These are phyloP conservation scores for Phialocephala subalpina DNA, from an alignment of 2,329 filamentous ascomycete genomes.

Conservation along the genomic window DNA sequence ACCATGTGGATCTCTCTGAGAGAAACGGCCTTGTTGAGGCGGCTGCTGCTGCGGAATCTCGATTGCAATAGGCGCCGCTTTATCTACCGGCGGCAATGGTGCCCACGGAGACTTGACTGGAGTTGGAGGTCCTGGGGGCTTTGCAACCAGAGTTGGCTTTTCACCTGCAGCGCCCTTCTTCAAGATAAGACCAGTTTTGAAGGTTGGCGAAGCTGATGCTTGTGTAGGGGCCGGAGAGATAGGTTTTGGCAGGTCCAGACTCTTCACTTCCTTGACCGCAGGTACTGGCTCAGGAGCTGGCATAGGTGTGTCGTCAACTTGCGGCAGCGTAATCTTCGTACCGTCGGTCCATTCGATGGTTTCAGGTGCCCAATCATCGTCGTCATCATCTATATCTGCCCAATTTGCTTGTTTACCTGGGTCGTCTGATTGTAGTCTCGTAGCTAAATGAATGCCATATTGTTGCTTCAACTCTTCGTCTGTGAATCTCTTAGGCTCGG, in stretches of 20 bases:
- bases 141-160: conserved; percentile 77
- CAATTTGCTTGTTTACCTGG: conserved; percentile 80
- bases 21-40: conserved; percentile 55
- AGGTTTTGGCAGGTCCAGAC: conserved; percentile 37
- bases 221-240: conserved; percentile 44
- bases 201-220: conserved; percentile 39
- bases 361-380: conserved; percentile 87
- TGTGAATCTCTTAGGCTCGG: conserved; percentile 82
- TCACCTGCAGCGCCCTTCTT: conserved; percentile 72
- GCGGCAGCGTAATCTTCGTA: conserved; percentile 79
- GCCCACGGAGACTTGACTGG: conserved; percentile 94
- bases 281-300: conserved; percentile 40
- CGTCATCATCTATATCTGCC: conserved; percentile 90
- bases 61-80: conserved; percentile 72
- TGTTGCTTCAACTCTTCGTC: conserved; percentile 86
- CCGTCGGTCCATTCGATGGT: conserved; percentile 89
- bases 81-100: conserved; percentile 83
- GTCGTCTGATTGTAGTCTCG: conserved; percentile 79
- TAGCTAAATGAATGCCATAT: conserved; percentile 86
- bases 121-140: conserved; percentile 70
- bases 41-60: conserved; percentile 55
- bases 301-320: conserved; percentile 59
- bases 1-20: conserved; percentile 62
- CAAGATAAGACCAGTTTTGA: conserved; percentile 62
- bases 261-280: conserved; percentile 35